These are phyloP conservation scores for Puccinia hordei DNA, from an alignment of 1,284 basidiomycete species.

Conservation along the genomic window DNA sequence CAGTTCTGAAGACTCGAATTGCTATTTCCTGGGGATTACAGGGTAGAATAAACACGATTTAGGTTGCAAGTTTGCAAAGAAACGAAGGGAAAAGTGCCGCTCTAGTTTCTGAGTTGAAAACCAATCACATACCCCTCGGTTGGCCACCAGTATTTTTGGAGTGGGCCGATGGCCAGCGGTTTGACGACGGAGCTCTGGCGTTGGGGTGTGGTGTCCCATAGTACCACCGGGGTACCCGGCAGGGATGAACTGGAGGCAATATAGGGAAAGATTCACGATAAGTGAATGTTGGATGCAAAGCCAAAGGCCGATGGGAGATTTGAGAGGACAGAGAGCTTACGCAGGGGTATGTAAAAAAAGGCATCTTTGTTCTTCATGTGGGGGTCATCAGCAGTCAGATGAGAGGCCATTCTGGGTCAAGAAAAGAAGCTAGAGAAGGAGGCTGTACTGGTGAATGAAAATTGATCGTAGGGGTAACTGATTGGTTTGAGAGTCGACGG, in stretches of 20 bases:
- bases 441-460: not conserved
- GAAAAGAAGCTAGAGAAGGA: not conserved
- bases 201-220: slow-evolving; percentile 61
- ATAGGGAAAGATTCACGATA: not conserved
- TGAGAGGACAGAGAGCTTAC: not conserved
- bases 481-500: not conserved
- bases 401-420: slow-evolving; percentile 16
- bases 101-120: not conserved
- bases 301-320: not conserved
- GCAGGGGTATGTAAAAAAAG: slow-evolving; percentile 40
- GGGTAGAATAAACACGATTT: slow-evolving; percentile 45
- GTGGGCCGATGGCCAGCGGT: slow-evolving; percentile 78
- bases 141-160: slow-evolving; percentile 69
- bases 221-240: slow-evolving; percentile 53
- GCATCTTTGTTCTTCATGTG: slow-evolving; percentile 31
- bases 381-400: slow-evolving; percentile 22
- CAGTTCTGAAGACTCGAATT: slow-evolving; percentile 96
- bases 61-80: not conserved
- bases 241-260: slow-evolving; percentile 38
- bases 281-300: not conserved
- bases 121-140: slow-evolving; percentile 74
- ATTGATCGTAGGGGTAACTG: not conserved
- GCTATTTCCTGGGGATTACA: slow-evolving; percentile 80
- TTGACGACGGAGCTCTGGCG: slow-evolving; percentile 83
- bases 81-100: not conserved